A percentile compares a stretch with the other conserved stretches of the same genome.
Evolutionary conservation across 257 asterid species (phyloP).

Genomic region (Lithospermum erythrorhizon): DNA sequence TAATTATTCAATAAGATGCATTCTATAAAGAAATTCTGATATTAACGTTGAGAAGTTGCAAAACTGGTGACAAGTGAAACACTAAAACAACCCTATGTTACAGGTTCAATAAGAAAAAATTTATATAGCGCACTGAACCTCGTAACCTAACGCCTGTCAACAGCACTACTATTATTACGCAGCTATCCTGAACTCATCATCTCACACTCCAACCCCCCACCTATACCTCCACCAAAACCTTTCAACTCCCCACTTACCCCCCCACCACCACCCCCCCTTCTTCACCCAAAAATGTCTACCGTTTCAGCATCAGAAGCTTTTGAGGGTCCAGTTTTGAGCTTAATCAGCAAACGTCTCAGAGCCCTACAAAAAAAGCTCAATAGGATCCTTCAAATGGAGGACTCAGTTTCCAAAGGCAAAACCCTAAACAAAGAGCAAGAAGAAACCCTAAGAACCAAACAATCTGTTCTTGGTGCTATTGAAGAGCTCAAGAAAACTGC

Average conservation of each 20-base stretch:
- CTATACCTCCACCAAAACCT: slow-evolving; percentile 7
- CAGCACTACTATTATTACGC: too few species aligned
- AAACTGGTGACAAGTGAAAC: too few species aligned
- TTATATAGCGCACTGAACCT: too few species aligned
- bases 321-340: slow-evolving; percentile 60
- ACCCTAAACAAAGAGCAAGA: slow-evolving; percentile 70
- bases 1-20: too few species aligned
- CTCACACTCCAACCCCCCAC: background rate
- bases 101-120: too few species aligned
- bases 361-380: slow-evolving; percentile 61
- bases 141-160: too few species aligned
- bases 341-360: slow-evolving; percentile 77
- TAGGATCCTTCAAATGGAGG: slow-evolving; percentile 76
- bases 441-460: slow-evolving; percentile 63
- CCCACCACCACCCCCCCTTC: background rate
- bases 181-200: too few species aligned
- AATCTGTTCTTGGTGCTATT: slow-evolving; percentile 41
- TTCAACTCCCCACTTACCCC: slow-evolving; percentile 1
- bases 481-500: slow-evolving; percentile 74
- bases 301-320: slow-evolving; percentile 42
- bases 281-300: too few species aligned
- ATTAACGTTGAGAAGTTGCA: too few species aligned
- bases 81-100: too few species aligned
- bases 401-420: slow-evolving; percentile 53
- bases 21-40: too few species aligned